phyloP scores from a whole-genome alignment of 768 basidiomycete genomes.

The Suillus discolor region DNA sequence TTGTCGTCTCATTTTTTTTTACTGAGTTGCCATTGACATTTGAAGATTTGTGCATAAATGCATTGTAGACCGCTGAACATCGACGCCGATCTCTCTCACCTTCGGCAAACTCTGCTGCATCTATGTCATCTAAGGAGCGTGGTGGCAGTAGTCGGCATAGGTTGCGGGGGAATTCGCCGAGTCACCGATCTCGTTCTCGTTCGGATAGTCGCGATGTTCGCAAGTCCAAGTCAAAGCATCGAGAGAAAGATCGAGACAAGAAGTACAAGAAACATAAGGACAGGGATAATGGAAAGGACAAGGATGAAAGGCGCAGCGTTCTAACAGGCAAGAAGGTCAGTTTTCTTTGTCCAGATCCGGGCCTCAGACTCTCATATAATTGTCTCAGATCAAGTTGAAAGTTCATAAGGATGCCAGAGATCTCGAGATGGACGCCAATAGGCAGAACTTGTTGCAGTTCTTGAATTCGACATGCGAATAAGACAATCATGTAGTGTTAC shows the following conservation, averaged over 20 bases:
- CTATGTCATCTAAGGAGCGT: slow-evolving; percentile 13
- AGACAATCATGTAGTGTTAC: neutral
- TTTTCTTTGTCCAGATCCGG: neutral
- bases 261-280: slow-evolving; percentile 40
- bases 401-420: slow-evolving; percentile 62
- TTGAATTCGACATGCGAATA: slow-evolving; percentile 52
- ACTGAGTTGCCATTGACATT: slow-evolving; percentile 21
- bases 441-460: slow-evolving; percentile 54
- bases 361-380: neutral
- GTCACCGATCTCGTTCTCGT: slow-evolving; percentile 27
- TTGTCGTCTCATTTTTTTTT: neutral
- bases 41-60: slow-evolving; percentile 25
- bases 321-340: slow-evolving; percentile 64
- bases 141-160: slow-evolving; percentile 19
- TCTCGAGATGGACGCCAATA: slow-evolving; percentile 57
- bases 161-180: slow-evolving; percentile 19
- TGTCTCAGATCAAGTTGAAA: slow-evolving; percentile 58
- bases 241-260: slow-evolving; percentile 33
- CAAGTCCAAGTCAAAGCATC: slow-evolving; percentile 24
- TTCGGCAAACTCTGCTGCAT: slow-evolving; percentile 20
- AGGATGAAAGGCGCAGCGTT: slow-evolving; percentile 54
- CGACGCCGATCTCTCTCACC: slow-evolving; percentile 21
- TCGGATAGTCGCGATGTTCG: slow-evolving; percentile 32
- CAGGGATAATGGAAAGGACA: slow-evolving; percentile 37
- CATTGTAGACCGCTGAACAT: slow-evolving; percentile 24